A percentile compares a stretch with the other conserved stretches of the same genome.
These are phyloP conservation scores for Mycena crocata DNA, from an alignment of 768 basidiomycete genomes.

Conservation along the genomic window DNA sequence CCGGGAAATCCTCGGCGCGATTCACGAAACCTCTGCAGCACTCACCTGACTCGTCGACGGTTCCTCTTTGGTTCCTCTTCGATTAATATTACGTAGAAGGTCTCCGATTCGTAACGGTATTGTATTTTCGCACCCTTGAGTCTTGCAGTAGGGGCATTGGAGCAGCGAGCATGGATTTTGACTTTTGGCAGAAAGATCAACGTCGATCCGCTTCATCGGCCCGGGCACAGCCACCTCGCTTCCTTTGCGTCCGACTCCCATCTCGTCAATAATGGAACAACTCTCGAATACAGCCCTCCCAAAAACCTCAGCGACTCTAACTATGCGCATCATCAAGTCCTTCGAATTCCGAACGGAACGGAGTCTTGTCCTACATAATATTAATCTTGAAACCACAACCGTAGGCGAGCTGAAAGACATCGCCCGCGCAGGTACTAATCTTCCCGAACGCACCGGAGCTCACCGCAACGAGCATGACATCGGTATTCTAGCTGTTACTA, in stretches of 20 bases:
- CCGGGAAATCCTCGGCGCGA: too few relatives aligned
- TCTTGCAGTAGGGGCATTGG: too few relatives aligned
- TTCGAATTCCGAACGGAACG: conserved; percentile 93
- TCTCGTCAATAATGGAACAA: conserved; percentile 17
- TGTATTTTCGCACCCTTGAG: too few relatives aligned
- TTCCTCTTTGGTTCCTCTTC: too few relatives aligned
- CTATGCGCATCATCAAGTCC: conserved; percentile 93
- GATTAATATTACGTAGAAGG: too few relatives aligned
- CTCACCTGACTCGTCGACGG: too few relatives aligned
- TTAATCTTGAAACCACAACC: conserved; percentile 85
- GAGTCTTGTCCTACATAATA: conserved; percentile 82
- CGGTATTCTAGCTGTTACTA: conserved; percentile 69
- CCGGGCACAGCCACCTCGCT: too few relatives aligned
- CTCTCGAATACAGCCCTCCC: conserved; percentile 71
- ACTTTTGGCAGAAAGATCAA: too few relatives aligned
- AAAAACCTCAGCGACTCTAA: conserved; percentile 83
- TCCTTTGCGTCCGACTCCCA: neutral
- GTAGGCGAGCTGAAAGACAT: conserved; percentile 82
- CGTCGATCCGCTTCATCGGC: too few relatives aligned
- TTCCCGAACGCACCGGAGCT: conserved; percentile 19
- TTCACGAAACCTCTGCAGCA: too few relatives aligned
- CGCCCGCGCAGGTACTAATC: conserved; percentile 68
- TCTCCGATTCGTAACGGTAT: too few relatives aligned
- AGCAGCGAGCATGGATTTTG: too few relatives aligned
- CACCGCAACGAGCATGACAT: conserved; percentile 20